Percentiles rank a stretch among this genome's conserved stretches.
Conservation (phyloP, 371 early-diverging fungal genomes). For the Choanephora cucurbitarum region DNA sequence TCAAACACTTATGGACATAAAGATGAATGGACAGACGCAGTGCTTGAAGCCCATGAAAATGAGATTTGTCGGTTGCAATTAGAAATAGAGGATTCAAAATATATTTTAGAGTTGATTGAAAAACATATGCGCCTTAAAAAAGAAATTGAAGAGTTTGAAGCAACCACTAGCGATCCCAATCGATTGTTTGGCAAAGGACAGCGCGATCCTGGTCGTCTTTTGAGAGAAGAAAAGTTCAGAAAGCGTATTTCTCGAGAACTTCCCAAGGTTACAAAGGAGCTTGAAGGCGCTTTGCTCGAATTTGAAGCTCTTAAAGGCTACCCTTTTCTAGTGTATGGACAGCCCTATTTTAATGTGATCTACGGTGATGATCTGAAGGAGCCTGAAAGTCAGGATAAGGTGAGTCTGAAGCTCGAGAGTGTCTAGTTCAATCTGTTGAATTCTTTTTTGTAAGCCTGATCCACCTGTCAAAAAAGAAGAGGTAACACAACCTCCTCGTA, state of each 20-base stretch:
- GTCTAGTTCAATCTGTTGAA: no score
- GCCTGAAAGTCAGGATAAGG: constrained; percentile 19
- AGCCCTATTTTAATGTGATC: constrained; percentile 37
- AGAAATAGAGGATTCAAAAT: constrained; percentile 38
- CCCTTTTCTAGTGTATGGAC: constrained; percentile 41
- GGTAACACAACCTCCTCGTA: constrained; percentile 4
- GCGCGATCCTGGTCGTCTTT: constrained; percentile 49
- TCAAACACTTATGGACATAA: neutral
- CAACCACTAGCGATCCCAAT: constrained; percentile 44
- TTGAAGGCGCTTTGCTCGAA: constrained; percentile 41
- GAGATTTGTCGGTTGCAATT: constrained; percentile 38
- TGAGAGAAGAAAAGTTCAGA: constrained; percentile 51
- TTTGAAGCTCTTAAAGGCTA: constrained; percentile 33
- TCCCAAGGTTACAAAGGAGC: constrained; percentile 43
- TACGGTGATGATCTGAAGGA: constrained; percentile 9
- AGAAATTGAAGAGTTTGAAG: constrained; percentile 48
- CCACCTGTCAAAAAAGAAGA: neutral
- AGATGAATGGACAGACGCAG: constrained; percentile 23
- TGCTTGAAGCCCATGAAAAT: constrained; percentile 37
- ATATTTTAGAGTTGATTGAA: constrained; percentile 43
- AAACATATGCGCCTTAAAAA: constrained; percentile 41
- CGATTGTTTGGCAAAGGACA: constrained; percentile 49
- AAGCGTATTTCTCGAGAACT: constrained; percentile 44
- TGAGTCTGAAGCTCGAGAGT: no score
- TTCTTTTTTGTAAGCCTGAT: neutral